Conservation (phyloP, 768 basidiomycete species). For the Hygrophorus pudorinus region DNA sequence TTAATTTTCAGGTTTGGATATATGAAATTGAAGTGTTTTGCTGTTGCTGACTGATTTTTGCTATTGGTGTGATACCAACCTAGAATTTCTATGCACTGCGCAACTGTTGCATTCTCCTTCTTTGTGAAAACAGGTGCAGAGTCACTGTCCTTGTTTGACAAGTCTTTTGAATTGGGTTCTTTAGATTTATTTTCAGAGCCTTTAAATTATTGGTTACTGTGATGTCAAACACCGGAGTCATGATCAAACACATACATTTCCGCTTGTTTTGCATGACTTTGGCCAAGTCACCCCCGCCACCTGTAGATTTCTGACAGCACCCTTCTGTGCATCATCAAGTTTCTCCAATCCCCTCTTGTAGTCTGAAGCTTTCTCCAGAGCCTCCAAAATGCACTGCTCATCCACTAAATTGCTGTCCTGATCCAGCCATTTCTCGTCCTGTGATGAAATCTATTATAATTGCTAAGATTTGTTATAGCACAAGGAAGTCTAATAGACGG, state of each 20-base stretch:
- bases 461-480: too few relatives aligned
- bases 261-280: constrained; percentile 10
- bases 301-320: background rate
- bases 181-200: constrained; percentile 9
- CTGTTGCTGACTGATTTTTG: constrained; percentile 21
- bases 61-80: constrained; percentile 25
- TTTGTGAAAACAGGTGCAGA: constrained; percentile 8
- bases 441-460: constrained; percentile 10
- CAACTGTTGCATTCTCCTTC: constrained; percentile 23
- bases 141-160: constrained; percentile 4
- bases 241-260: constrained; percentile 8
- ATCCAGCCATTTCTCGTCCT: constrained; percentile 14
- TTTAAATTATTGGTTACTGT: constrained; percentile 4
- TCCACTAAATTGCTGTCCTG: constrained; percentile 15
- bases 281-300: constrained; percentile 8
- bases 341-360: constrained; percentile 12
- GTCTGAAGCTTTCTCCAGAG: constrained; percentile 15
- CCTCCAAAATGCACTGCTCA: constrained; percentile 10
- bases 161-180: constrained; percentile 2
- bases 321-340: constrained; percentile 6
- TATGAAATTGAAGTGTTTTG: constrained; percentile 18
- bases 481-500: too few relatives aligned
- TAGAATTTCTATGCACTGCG: constrained; percentile 25
- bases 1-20: constrained; percentile 25
- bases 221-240: constrained; percentile 1